phyloP scores from a whole-genome alignment of 108 stramenopile species.

The Epipyxis sp. region DNA sequence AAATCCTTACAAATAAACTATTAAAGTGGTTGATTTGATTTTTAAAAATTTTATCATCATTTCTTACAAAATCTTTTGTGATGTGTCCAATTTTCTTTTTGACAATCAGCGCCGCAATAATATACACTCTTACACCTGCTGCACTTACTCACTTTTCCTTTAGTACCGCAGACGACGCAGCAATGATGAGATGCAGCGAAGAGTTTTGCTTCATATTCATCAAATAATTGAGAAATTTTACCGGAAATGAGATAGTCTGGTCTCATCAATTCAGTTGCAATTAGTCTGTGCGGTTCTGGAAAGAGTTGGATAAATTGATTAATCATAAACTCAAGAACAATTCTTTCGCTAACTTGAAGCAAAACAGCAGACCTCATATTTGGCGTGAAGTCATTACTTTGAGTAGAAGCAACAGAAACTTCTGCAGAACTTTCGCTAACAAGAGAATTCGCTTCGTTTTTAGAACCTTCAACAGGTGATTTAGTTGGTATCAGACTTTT shows the following conservation, averaged over 20 bases:
- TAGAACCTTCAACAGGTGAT: not conserved
- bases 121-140: not conserved
- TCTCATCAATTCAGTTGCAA: not conserved
- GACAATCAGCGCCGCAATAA: not conserved
- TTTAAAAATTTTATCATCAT: no score
- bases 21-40: no score
- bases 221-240: not conserved
- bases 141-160: not conserved
- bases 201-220: not conserved
- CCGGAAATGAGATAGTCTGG: not conserved
- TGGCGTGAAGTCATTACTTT: not conserved
- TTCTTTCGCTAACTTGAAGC: not conserved
- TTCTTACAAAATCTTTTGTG: not conserved
- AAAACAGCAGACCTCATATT: conserved; percentile 5
- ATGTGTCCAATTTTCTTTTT: conserved; percentile 18
- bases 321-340: conserved; percentile 9
- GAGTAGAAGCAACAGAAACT: not conserved
- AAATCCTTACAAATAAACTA: no score
- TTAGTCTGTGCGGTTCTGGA: not conserved
- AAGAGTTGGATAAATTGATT: conserved; percentile 9
- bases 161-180: not conserved
- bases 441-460: no score
- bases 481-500: no score
- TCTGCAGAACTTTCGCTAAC: no score
- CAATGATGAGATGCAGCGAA: not conserved